Evolutionary conservation across 2,329 filamentous ascomycete species (phyloP), one percentile per base, ranked within the genome.

Genomic region (Paraphoma sp.): DNA sequence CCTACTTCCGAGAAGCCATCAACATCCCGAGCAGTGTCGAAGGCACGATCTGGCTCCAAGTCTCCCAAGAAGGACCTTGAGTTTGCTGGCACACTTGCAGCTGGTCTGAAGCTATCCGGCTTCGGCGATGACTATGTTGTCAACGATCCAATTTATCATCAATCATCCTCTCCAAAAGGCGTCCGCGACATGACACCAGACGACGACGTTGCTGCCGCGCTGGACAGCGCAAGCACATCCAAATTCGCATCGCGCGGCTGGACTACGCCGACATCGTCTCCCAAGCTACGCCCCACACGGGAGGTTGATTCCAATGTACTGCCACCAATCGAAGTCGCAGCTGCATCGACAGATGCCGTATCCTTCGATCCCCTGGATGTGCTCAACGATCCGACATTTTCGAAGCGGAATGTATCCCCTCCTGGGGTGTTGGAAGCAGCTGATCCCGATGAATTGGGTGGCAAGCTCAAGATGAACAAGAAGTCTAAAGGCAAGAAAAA

Each of bases 41-140:
- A 58, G 7, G 58, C 60, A 31, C 62, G 56, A 31, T 36, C 60
- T 14, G 57, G 56, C 18, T 59, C 61, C 5, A 63, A 65, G 36
- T 64, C 69, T 7, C 73, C 74, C 16, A 59, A 69, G 18, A 65
- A 68, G 48, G 78, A 81, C 46, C 75, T 80, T 36, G 80, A 82
- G 57, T 82, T 83, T 51, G 78, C 81, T 23, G 80, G 79, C 4
- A 79, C 80, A 4, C 65, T 83, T 7, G 79, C 80, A 18, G 80
- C 79, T 48, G 80, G 79, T 30, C 63, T 83, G 12, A 72, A 78
- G 54, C 76, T 80, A 48, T 80, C 78, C 28, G 80, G 80, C 31
- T 82, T 83, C 60, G 71, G 82, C 60, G 74, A 79, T 4, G 70
- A 78, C 46, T 68, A 80, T 31, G 79, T 82, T 6, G 71, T 81